A percentile compares a stretch with the other conserved stretches of the same genome.
Conservation (phyloP, 257 asterid genomes). For the Haberlea rhodopensis region DNA sequence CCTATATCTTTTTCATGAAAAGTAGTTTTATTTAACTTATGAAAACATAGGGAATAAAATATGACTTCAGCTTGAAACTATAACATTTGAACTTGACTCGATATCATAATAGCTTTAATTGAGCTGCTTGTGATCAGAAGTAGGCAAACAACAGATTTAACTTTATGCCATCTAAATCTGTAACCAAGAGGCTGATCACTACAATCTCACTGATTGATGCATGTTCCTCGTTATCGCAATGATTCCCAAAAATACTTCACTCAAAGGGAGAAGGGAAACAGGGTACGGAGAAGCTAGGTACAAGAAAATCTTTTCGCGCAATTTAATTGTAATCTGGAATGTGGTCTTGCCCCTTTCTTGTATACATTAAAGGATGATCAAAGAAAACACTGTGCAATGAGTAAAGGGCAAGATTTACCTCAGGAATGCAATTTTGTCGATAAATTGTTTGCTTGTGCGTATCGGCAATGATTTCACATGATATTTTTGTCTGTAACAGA, state of each 20-base stretch:
- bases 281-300: neutral
- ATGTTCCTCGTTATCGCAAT: neutral
- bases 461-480: neutral
- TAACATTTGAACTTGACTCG: neutral
- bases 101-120: no score
- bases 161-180: no score
- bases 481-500: neutral
- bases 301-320: neutral
- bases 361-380: neutral
- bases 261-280: neutral
- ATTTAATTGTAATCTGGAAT: neutral
- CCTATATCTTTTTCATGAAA: no score
- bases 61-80: neutral
- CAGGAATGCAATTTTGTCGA: neutral
- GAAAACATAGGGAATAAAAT: no score
- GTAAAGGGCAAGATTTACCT: neutral
- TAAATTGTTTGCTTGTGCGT: neutral
- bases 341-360: neutral
- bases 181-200: no score
- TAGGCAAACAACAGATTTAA: neutral
- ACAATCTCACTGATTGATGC: neutral
- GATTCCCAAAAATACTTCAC: neutral
- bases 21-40: no score
- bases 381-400: neutral
- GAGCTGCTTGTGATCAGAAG: neutral